Percentiles rank a stretch among this genome's conserved stretches.
Evolutionary conservation across 768 basidiomycete genomes (phyloP).

Genomic region (Xerocomus potaroensis): DNA sequence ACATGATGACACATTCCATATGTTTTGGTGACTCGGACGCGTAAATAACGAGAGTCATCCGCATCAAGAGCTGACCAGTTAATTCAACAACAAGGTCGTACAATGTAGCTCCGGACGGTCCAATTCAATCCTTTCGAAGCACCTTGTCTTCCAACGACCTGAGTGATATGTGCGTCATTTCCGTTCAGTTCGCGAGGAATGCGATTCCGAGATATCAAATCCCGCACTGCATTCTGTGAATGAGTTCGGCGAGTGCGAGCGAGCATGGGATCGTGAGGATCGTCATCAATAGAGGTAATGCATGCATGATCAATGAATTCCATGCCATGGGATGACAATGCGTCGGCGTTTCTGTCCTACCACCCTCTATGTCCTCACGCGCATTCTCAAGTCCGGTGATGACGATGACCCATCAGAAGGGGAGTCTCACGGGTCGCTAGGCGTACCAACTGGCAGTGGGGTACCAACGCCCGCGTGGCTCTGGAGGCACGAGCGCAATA

Average conservation of each 20-base stretch:
- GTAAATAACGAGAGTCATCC: not conserved
- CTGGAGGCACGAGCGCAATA: conserved; percentile 39
- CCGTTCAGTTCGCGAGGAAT: conserved; percentile 5
- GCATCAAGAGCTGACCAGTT: too few relatives aligned
- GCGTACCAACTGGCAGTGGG: conserved; percentile 36
- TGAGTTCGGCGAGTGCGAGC: conserved; percentile 17
- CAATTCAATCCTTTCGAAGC: conserved; percentile 9
- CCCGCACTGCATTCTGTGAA: conserved; percentile 22
- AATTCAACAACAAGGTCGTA: conserved; percentile 7
- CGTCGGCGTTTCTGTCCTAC: conserved; percentile 28
- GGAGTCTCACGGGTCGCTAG: conserved; percentile 25
- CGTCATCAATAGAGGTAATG: conserved; percentile 28
- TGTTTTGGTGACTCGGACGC: too few relatives aligned
- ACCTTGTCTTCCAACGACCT: not conserved
- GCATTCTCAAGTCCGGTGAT: conserved; percentile 38
- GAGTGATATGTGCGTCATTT: not conserved
- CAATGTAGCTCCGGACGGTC: conserved; percentile 13
- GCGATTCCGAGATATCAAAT: conserved; percentile 22
- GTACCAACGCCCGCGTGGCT: conserved; percentile 34
- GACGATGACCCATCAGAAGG: conserved; percentile 36
- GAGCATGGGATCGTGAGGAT: conserved; percentile 13
- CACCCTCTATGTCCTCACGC: conserved; percentile 32
- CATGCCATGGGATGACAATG: conserved; percentile 22
- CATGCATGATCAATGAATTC: conserved; percentile 30
- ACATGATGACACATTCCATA: too few relatives aligned